These are phyloP conservation scores for Trametes cubensis DNA, from an alignment of 768 basidiomycete species.

Conservation along the genomic window DNA sequence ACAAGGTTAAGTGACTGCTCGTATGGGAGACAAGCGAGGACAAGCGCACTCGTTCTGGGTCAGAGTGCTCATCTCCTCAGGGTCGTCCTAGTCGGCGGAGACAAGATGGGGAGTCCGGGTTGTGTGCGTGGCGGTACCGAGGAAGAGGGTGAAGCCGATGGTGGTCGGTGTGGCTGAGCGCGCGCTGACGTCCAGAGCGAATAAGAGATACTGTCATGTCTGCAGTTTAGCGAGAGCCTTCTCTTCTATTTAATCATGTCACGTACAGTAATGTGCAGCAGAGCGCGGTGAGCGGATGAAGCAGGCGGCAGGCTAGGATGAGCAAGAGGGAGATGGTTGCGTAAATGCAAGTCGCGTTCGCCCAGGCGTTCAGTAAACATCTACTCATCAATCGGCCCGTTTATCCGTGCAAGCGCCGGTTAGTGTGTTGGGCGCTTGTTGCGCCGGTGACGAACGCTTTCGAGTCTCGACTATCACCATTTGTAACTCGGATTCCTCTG, in stretches of 20 bases:
- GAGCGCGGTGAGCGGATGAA: background rate
- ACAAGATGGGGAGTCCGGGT: background rate
- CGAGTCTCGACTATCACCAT: no score
- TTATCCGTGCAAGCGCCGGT: no score
- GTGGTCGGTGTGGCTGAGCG: background rate
- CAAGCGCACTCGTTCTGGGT: slow-evolving; percentile 39
- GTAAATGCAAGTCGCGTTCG: background rate
- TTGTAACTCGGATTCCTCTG: no score
- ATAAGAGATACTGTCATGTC: background rate
- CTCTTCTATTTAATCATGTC: background rate
- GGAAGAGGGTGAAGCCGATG: background rate
- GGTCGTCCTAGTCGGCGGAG: background rate
- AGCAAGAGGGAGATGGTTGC: background rate
- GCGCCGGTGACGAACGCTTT: no score
- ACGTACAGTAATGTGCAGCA: background rate
- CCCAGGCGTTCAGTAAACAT: background rate
- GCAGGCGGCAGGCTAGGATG: no score
- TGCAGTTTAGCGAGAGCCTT: background rate
- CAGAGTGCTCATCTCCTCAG: slow-evolving; percentile 34
- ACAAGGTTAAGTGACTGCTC: background rate
- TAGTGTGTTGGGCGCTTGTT: no score
- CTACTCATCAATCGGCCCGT: no score
- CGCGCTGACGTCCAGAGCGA: background rate
- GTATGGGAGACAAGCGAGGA: background rate
- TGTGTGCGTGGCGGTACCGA: background rate